Evolutionary conservation across 805 yeast genomes (phyloP).

Genomic region (Spathaspora girioi): DNA sequence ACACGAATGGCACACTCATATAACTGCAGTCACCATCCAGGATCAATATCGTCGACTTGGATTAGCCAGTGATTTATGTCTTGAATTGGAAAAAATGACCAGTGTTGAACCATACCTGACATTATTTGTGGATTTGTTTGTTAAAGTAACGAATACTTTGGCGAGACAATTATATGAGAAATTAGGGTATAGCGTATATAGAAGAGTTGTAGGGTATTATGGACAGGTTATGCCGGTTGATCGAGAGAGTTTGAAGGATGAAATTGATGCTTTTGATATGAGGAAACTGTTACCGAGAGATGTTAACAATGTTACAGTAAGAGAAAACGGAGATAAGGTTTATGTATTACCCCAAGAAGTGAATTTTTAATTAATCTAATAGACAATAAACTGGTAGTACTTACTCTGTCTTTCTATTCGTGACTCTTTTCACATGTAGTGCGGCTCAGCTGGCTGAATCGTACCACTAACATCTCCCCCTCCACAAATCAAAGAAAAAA

Average conservation of each 20-base stretch:
- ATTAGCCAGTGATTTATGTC: conserved; percentile 75
- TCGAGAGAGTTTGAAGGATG: conserved; percentile 53
- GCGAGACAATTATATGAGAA: conserved; percentile 84
- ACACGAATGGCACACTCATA: conserved; percentile 93
- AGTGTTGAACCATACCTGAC: conserved; percentile 71
- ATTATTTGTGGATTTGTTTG: conserved; percentile 87
- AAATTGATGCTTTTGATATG: conserved; percentile 87
- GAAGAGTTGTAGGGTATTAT: conserved; percentile 89
- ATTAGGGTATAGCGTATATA: conserved; percentile 76
- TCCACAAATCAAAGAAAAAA: not conserved
- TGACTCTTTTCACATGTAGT: not conserved
- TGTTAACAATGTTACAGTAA: conserved; percentile 45
- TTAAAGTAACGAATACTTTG: conserved; percentile 75
- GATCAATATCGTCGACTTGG: conserved; percentile 82
- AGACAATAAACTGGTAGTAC: not conserved
- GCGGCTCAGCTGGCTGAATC: not conserved
- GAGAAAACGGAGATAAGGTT: conserved; percentile 58
- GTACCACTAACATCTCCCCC: not conserved
- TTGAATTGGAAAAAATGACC: conserved; percentile 67
- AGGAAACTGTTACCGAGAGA: conserved; percentile 63
- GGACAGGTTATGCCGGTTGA: conserved; percentile 50
- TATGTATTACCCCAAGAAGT: conserved; percentile 68
- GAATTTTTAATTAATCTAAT: conserved; percentile 38
- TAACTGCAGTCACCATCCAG: conserved; percentile 90
- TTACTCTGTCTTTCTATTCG: not conserved